phyloP scores from a whole-genome alignment of 768 basidiomycete species.

The Pleurotus eryngii region DNA sequence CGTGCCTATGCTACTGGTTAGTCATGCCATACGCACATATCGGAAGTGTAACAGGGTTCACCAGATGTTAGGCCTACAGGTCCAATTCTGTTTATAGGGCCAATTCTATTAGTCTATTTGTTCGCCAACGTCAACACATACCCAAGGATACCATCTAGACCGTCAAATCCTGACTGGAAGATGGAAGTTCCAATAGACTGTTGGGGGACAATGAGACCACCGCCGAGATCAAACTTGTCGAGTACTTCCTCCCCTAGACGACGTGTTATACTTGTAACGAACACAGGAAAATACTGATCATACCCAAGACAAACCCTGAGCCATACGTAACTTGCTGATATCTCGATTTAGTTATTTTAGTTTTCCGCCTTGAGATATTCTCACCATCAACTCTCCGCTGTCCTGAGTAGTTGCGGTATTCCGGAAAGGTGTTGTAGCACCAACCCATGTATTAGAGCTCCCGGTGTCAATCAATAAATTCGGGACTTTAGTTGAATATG shows the following conservation, averaged over 20 bases:
- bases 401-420: constrained; percentile 32
- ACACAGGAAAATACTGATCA: not conserved
- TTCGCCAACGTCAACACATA: constrained; percentile 9
- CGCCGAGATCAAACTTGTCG: constrained; percentile 39
- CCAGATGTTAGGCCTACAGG: constrained; percentile 40
- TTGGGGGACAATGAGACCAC: constrained; percentile 31
- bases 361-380: not conserved
- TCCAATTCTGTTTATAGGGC: constrained; percentile 33
- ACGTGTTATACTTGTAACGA: constrained; percentile 3
- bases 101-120: too few relatives aligned
- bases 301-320: constrained; percentile 39
- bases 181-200: constrained; percentile 50
- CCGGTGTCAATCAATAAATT: constrained; percentile 20
- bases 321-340: constrained; percentile 43
- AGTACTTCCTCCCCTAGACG: constrained; percentile 24
- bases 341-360: not conserved
- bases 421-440: constrained; percentile 30
- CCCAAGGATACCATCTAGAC: constrained; percentile 50
- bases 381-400: constrained; percentile 11
- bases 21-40: not conserved
- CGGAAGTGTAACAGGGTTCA: constrained; percentile 12
- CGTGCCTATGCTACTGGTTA: constrained; percentile 1
- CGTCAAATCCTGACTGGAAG: constrained; percentile 25
- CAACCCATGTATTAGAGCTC: constrained; percentile 54
- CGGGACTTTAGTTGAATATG: constrained; percentile 5